phyloP scores from a whole-genome alignment of 139 green algal genomes.

The Closterium sp. region DNA sequence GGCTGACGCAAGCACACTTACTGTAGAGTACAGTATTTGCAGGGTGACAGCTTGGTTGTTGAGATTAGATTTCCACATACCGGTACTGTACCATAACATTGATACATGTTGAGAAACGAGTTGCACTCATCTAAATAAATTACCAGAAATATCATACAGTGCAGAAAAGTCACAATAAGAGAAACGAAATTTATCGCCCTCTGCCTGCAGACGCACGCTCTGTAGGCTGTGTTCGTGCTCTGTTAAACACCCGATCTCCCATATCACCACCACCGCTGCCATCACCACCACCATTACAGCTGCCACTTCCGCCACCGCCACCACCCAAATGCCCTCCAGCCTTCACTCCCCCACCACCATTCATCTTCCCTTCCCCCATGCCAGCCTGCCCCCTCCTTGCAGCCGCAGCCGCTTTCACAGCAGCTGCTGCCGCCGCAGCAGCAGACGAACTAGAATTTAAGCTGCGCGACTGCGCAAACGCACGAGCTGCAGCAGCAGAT shows the following conservation, averaged over 20 bases:
- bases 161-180: no score
- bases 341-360: no score
- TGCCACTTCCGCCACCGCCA: not conserved
- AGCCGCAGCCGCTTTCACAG: not conserved
- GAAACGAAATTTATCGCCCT: not conserved
- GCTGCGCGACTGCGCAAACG: not conserved
- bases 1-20: no score
- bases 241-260: not conserved
- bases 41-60: no score
- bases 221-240: not conserved
- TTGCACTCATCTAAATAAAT: no score
- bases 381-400: not conserved
- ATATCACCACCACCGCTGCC: not conserved
- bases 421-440: not conserved
- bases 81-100: no score
- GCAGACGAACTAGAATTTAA: not conserved
- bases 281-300: not conserved
- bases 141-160: no score
- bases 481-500: not conserved
- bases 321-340: not conserved
- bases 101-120: no score
- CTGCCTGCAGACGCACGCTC: not conserved
- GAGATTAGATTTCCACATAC: no score
- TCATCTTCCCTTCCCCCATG: not conserved
- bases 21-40: no score